These are phyloP conservation scores for Eucalyptus marginata DNA, from an alignment of 345 rosid species.

Conservation along the genomic window DNA sequence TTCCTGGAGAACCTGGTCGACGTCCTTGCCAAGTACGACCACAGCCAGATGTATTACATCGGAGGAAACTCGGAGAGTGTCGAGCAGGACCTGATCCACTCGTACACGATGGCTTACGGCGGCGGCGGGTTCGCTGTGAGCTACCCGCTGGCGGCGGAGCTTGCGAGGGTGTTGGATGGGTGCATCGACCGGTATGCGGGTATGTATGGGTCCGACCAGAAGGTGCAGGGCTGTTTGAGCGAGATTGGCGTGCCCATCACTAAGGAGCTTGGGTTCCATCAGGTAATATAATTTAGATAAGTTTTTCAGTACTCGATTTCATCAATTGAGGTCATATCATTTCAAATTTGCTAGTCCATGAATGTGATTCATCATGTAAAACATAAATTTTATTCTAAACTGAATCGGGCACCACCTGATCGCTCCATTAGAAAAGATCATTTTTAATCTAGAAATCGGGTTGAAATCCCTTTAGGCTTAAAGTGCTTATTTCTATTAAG, in stretches of 20 bases:
- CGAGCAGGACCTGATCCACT: constrained; percentile 70
- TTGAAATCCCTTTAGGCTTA: neutral
- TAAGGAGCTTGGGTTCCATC: constrained; percentile 83
- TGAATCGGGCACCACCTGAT: neutral
- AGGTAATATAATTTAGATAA: constrained; percentile 20
- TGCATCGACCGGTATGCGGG: constrained; percentile 65
- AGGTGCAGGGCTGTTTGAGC: constrained; percentile 62
- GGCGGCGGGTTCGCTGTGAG: constrained; percentile 89
- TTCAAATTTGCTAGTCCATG: neutral
- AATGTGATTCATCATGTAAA: neutral
- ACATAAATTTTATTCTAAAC: neutral
- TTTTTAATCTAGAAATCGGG: neutral
- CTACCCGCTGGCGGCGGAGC: constrained; percentile 60
- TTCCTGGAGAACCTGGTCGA: constrained; percentile 58
- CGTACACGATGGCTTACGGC: constrained; percentile 79
- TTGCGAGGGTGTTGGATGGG: constrained; percentile 63
- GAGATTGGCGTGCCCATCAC: constrained; percentile 79
- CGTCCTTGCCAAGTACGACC: constrained; percentile 65
- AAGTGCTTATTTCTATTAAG: neutral
- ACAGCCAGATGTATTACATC: constrained; percentile 80
- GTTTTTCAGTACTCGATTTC: neutral
- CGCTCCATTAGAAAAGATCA: neutral
- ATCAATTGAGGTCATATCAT: neutral
- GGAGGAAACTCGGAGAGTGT: constrained; percentile 84
- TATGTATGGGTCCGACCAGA: constrained; percentile 85